Percentiles rank a stretch among this genome's conserved stretches.
Conservation (phyloP, 2,329 filamentous ascomycete species). For the Colletotrichum paranaense region DNA sequence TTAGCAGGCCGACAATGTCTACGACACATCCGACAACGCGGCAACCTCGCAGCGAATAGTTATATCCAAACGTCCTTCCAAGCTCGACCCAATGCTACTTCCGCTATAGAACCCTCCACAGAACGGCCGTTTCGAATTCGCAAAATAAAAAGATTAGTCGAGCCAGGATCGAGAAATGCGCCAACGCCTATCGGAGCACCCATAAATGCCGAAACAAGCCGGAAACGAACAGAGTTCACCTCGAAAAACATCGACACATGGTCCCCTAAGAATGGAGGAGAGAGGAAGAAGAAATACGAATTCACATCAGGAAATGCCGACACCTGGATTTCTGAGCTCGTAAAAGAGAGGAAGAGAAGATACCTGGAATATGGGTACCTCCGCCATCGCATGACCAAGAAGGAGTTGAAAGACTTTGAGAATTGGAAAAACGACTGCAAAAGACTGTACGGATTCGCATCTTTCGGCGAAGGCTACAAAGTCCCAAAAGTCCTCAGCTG, state of each 20-base stretch:
- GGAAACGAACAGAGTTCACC: not conserved
- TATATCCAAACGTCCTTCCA: not conserved
- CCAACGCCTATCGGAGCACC: not conserved
- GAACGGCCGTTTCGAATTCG: not conserved
- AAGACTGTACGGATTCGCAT: not conserved
- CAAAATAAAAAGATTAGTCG: not conserved
- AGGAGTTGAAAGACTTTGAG: slow-evolving; percentile 21
- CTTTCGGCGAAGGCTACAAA: not conserved
- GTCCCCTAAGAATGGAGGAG: not conserved
- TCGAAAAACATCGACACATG: not conserved
- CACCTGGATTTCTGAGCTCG: not conserved
- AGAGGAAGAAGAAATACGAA: not conserved
- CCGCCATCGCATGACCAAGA: slow-evolving; percentile 21
- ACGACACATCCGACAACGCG: slow-evolving; percentile 11
- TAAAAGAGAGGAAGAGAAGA: slow-evolving; percentile 33
- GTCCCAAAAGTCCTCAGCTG: slow-evolving; percentile 32
- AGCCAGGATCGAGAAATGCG: not conserved
- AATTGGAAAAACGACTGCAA: slow-evolving; percentile 34
- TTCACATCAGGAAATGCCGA: not conserved
- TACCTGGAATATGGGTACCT: slow-evolving; percentile 33
- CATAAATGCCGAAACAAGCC: not conserved
- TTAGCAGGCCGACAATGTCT: slow-evolving; percentile 14
- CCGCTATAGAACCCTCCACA: not conserved
- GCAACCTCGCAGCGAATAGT: not conserved
- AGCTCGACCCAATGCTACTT: not conserved